Percentiles rank a stretch among this genome's conserved stretches.
Evolutionary conservation across 2,329 filamentous ascomycete genomes (phyloP).

Genomic region (Exophiala lecanii-corni): DNA sequence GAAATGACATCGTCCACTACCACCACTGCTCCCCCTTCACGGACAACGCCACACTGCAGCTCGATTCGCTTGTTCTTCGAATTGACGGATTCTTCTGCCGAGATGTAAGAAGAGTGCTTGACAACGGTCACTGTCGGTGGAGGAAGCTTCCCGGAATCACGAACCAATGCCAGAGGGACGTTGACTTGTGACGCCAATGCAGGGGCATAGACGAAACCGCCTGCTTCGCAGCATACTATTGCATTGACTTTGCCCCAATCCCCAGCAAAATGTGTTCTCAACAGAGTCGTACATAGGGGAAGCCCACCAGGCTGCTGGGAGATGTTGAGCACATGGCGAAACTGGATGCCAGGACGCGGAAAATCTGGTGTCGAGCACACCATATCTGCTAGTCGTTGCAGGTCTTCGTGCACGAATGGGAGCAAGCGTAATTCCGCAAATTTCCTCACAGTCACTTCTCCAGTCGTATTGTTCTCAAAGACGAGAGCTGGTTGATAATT

Average conservation of each 20-base stretch:
- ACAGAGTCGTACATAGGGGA: constrained; percentile 47
- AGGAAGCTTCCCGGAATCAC: constrained; percentile 56
- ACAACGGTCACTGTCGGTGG: constrained; percentile 49
- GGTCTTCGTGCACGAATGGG: constrained; percentile 44
- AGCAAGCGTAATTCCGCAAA: constrained; percentile 44
- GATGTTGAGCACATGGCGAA: constrained; percentile 57
- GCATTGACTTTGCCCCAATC: constrained; percentile 45
- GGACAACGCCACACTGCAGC: constrained; percentile 44
- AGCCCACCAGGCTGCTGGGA: constrained; percentile 49
- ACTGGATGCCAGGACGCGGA: constrained; percentile 48
- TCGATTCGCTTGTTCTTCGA: constrained; percentile 42
- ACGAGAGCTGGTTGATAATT: constrained; percentile 41
- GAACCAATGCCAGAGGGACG: constrained; percentile 48
- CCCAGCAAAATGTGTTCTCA: constrained; percentile 43
- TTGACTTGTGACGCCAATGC: constrained; percentile 42
- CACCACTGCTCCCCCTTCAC: constrained; percentile 42
- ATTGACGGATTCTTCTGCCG: constrained; percentile 34
- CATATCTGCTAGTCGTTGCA: constrained; percentile 48
- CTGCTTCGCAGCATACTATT: constrained; percentile 53
- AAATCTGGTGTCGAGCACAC: constrained; percentile 47
- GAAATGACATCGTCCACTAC: constrained; percentile 59
- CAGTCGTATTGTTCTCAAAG: constrained; percentile 50
- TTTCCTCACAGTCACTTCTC: constrained; percentile 33
- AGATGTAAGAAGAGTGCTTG: constrained; percentile 52
- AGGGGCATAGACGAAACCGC: constrained; percentile 54